phyloP scores from a whole-genome alignment of 768 basidiomycete species.

The Clitopilus hobsonii region DNA sequence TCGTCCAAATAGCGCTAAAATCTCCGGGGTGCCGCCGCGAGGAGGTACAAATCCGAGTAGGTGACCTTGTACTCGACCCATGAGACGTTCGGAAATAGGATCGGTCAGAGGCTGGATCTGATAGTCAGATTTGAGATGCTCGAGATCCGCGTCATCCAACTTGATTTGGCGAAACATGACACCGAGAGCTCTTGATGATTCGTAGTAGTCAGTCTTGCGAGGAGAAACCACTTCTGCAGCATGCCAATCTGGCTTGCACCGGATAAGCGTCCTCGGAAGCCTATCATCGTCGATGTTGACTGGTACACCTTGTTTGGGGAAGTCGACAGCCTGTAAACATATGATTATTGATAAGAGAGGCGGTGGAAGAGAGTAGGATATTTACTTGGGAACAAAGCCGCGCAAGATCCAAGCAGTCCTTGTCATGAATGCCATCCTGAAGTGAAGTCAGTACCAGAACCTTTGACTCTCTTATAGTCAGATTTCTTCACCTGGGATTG shows the following conservation, averaged over 20 bases:
- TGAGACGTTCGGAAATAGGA: conserved; percentile 32
- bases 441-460: conserved; percentile 1
- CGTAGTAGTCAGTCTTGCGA: conserved; percentile 62
- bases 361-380: background rate
- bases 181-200: conserved; percentile 67
- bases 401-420: conserved; percentile 53
- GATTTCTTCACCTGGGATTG: conserved; percentile 62
- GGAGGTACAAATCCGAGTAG: conserved; percentile 19
- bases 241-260: conserved; percentile 79
- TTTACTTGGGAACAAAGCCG: conserved; percentile 50
- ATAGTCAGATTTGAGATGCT: conserved; percentile 10
- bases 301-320: conserved; percentile 70
- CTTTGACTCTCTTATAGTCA: background rate
- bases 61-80: conserved; percentile 22
- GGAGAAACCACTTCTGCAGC: conserved; percentile 51
- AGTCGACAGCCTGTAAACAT: conserved; percentile 60
- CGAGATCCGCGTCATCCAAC: conserved; percentile 32
- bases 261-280: conserved; percentile 54
- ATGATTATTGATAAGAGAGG: background rate
- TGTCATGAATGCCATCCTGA: conserved; percentile 60
- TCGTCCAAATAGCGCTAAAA: conserved; percentile 36
- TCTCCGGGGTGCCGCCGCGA: conserved; percentile 20
- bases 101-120: conserved; percentile 22
- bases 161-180: conserved; percentile 61
- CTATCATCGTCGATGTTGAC: conserved; percentile 42